phyloP scores from a whole-genome alignment of 441 rosid species.

The Adansonia rubrostipa region DNA sequence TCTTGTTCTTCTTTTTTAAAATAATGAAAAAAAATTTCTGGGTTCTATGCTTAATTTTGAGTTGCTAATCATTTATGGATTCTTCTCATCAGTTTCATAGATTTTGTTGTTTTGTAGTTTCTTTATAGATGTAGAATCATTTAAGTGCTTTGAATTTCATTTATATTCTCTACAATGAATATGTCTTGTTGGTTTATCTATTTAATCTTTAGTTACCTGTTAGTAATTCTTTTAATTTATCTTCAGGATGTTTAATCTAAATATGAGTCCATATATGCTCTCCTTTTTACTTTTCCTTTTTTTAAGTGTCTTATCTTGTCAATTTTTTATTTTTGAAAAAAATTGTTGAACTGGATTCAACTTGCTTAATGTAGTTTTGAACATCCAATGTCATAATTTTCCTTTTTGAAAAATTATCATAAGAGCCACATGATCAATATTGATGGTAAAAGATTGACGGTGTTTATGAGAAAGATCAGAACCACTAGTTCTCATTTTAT shows the following conservation, averaged over 20 bases:
- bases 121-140: not conserved
- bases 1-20: not conserved
- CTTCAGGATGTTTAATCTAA: not conserved
- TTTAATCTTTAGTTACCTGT: not conserved
- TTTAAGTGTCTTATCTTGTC: not conserved
- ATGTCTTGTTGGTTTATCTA: not conserved
- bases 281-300: not conserved
- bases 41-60: not conserved
- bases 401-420: not conserved
- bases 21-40: too few relatives aligned
- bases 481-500: constrained; percentile 5
- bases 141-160: not conserved
- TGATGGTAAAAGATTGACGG: not conserved
- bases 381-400: not conserved
- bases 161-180: not conserved
- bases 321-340: not conserved
- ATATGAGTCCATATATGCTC: not conserved
- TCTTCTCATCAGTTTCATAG: not conserved
- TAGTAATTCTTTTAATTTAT: not conserved
- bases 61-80: not conserved
- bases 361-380: constrained; percentile 3
- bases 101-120: not conserved
- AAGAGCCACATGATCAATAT: not conserved
- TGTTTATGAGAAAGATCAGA: constrained; percentile 8
- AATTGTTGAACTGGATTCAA: not conserved